Evolutionary conservation across 1,284 basidiomycete genomes (phyloP).

Genomic region (Heterobasidion occidentale): DNA sequence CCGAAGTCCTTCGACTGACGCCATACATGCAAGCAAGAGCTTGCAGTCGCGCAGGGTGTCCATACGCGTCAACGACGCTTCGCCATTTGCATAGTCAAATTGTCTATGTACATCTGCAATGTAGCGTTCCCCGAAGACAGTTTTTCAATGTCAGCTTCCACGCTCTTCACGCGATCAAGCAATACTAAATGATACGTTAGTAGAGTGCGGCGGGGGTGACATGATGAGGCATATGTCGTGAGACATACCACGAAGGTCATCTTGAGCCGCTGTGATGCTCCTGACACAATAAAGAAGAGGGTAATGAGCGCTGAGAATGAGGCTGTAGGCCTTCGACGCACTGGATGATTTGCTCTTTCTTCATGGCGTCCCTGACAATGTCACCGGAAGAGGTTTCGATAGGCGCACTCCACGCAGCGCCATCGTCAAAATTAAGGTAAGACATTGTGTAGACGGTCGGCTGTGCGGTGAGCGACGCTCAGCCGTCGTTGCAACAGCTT

Average conservation of each 20-base stretch:
- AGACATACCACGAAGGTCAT: constrained; percentile 60
- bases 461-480: too few species aligned
- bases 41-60: not conserved
- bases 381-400: constrained; percentile 40
- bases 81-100: constrained; percentile 77
- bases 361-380: constrained; percentile 64
- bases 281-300: constrained; percentile 26
- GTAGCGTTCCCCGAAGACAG: constrained; percentile 72
- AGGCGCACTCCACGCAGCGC: constrained; percentile 51
- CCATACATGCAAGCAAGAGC: too few species aligned
- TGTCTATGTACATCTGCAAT: constrained; percentile 84
- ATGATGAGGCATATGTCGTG: not conserved
- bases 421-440: constrained; percentile 49
- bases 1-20: too few species aligned
- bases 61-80: constrained; percentile 47
- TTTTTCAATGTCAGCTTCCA: constrained; percentile 72
- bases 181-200: constrained; percentile 40
- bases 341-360: constrained; percentile 62
- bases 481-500: too few species aligned
- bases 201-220: not conserved
- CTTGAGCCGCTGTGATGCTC: constrained; percentile 65
- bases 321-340: constrained; percentile 17
- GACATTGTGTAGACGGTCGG: constrained; percentile 25
- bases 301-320: not conserved
- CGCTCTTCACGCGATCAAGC: constrained; percentile 53